A percentile compares a stretch with the other conserved stretches of the same genome.
Conservation (phyloP, 1,139 yeast species). For the Meyerozyma guilliermondii region DNA sequence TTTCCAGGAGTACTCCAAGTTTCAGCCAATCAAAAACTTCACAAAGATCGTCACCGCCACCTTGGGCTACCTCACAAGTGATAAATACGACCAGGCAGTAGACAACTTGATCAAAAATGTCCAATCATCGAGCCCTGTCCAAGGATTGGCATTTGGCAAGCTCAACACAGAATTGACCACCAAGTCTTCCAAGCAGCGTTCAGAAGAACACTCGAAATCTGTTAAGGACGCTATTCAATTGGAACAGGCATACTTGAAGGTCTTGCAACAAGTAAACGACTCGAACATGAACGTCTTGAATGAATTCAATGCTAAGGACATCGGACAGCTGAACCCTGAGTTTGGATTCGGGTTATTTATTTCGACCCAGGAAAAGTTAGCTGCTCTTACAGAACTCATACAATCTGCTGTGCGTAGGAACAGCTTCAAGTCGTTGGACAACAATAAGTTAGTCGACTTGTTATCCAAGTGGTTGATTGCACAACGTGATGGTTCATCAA, state of each 20-base stretch:
- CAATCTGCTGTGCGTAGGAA: conserved; percentile 45
- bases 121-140: conserved; percentile 50
- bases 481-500: conserved; percentile 23
- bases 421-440: conserved; percentile 41
- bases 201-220: conserved; percentile 26
- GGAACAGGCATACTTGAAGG: conserved; percentile 76
- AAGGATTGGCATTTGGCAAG: conserved; percentile 60
- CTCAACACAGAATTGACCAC: conserved; percentile 24
- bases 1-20: conserved; percentile 52
- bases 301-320: conserved; percentile 31
- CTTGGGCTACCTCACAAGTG: conserved; percentile 43
- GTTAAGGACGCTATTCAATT: conserved; percentile 44
- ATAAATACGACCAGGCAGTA: conserved; percentile 42
- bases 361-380: conserved; percentile 45
- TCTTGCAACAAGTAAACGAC: conserved; percentile 61
- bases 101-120: conserved; percentile 51
- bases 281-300: conserved; percentile 57
- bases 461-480: conserved; percentile 67
- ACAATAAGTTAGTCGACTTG: conserved; percentile 47
- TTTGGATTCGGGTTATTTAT: conserved; percentile 80
- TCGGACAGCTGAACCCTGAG: conserved; percentile 62
- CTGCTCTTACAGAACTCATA: conserved; percentile 44
- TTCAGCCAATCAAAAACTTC: conserved; percentile 43
- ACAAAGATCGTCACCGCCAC: conserved; percentile 56
- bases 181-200: conserved; percentile 21